Base-by-base conservation (phyloP, 2,329 filamentous ascomycete genomes). In the Pseudopyrenochaeta lycopersici region DNA sequence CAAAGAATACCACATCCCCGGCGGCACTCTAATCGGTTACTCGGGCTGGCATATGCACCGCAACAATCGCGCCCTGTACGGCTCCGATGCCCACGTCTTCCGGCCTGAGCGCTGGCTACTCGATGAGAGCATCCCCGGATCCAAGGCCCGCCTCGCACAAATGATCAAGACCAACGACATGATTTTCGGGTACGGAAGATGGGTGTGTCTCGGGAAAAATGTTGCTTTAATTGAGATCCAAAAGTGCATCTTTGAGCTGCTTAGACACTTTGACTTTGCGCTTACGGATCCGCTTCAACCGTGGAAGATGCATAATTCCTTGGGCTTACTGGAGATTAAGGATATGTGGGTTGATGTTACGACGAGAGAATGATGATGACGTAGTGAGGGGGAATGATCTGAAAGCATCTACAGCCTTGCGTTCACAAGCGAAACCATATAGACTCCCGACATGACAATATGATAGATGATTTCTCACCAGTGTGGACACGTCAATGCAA, bases 81-180 rank as follows among this genome's bases (percentile, higher is more conserved):
- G 72, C 7, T 58, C 63, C 3, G 81, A 84, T 52, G 77, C 78
- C 0, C 70, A 77, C 3, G 61, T 74, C 3, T 84, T 82, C 65
- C 74, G 78, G 1, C 82, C 82, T 0, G 82, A 84, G 67, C 69
- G 82, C 14, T 84, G 81, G 81, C 60, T 83, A 2, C 38, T 72
- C 2, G 64, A 73, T 10, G 55, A 69, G 7, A 60, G 38, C 2
- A 31, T 49, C 7, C 52, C 52, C 3, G 58, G 39, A n/a, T 64
- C 61, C 21, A 66, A 67, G 27, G 67, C 68, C 17, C 59, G 65
- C 7, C 47, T 73, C 17, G 58, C 62, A 14, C 52, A 57, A 10
- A 77, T 77, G 75, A 56, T 55, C 17, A 64, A 58, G 42, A 68
- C 63, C 0, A 71, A 71, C 23, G 72, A 75, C 12, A 60, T 77